Percentiles rank a stretch among this genome's conserved stretches.
These are phyloP conservation scores for Pleurotus pulmonarius DNA, from an alignment of 768 basidiomycete genomes.

Conservation along the genomic window DNA sequence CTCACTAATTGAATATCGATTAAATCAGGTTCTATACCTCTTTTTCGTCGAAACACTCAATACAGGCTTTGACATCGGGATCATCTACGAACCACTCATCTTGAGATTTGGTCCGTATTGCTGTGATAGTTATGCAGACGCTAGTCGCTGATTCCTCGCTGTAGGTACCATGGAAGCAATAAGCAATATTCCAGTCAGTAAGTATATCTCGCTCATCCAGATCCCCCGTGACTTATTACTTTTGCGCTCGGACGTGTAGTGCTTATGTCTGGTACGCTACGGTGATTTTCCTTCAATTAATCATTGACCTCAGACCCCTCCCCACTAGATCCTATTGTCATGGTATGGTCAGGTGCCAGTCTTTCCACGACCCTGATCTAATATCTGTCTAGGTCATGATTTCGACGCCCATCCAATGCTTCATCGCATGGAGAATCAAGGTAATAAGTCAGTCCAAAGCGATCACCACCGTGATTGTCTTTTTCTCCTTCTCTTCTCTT, in stretches of 20 bases:
- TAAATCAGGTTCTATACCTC: conserved; percentile 8
- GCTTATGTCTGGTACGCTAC: conserved; percentile 5
- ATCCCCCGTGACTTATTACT: not conserved
- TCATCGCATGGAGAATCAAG: conserved; percentile 10
- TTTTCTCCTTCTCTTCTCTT: conserved; percentile 7
- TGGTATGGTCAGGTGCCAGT: not conserved
- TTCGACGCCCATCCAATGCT: conserved; percentile 9
- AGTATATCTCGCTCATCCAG: not conserved
- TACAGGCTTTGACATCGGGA: conserved; percentile 9
- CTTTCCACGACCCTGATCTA: not conserved
- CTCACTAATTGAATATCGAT: not conserved
- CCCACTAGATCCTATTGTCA: conserved; percentile 6
- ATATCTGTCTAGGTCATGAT: conserved; percentile 7
- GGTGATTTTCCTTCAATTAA: not conserved
- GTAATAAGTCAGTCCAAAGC: conserved; percentile 5
- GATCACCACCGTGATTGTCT: conserved; percentile 1
- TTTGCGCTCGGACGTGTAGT: not conserved
- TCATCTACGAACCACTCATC: conserved; percentile 12
- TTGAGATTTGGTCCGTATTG: conserved; percentile 4
- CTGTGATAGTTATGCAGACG: not conserved
- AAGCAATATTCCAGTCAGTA: conserved; percentile 4
- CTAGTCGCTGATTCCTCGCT: not conserved
- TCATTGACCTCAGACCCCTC: not conserved
- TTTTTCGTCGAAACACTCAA: conserved; percentile 12
- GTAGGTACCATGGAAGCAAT: conserved; percentile 1